These are phyloP conservation scores for Climacium dendroides DNA, from an alignment of 225 moss, liverwort and hornwort genomes.

Conservation along the genomic window DNA sequence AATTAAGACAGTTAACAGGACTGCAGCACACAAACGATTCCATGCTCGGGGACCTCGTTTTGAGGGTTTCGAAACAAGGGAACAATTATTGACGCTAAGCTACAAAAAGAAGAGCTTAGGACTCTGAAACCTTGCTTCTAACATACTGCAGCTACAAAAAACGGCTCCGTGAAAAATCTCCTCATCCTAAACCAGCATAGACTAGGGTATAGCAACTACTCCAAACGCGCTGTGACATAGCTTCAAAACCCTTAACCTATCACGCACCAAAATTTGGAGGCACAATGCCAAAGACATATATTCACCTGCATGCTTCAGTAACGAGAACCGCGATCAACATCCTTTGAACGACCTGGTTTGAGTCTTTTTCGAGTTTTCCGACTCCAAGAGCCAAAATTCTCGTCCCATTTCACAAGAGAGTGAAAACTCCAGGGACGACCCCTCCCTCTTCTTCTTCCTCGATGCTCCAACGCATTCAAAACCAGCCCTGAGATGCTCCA, in stretches of 20 bases:
- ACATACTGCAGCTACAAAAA: not conserved
- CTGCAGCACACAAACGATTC: not conserved
- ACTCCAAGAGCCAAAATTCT: slow-evolving; percentile 2
- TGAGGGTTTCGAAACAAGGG: no score
- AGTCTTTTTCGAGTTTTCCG: not conserved
- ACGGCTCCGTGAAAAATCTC: not conserved
- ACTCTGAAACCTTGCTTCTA: not conserved
- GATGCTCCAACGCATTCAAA: not conserved
- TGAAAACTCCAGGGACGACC: not conserved
- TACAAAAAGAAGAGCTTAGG: not conserved
- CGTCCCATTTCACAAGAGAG: slow-evolving; percentile 7
- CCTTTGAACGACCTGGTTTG: not conserved
- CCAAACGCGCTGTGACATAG: not conserved
- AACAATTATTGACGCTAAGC: not conserved
- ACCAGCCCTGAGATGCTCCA: not conserved
- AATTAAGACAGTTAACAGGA: not conserved
- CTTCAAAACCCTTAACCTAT: slow-evolving; percentile 1
- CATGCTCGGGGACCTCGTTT: not conserved
- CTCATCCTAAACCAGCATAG: not conserved
- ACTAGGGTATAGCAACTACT: not conserved
- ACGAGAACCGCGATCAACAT: slow-evolving; percentile 16
- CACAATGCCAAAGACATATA: not conserved
- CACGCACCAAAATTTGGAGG: not conserved
- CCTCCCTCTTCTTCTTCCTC: not conserved
- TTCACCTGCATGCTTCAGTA: slow-evolving; percentile 22